Percentiles rank a stretch among this genome's conserved stretches.
phyloP scores from a whole-genome alignment of 2,329 filamentous ascomycete genomes.

The Fusarium piperis region DNA sequence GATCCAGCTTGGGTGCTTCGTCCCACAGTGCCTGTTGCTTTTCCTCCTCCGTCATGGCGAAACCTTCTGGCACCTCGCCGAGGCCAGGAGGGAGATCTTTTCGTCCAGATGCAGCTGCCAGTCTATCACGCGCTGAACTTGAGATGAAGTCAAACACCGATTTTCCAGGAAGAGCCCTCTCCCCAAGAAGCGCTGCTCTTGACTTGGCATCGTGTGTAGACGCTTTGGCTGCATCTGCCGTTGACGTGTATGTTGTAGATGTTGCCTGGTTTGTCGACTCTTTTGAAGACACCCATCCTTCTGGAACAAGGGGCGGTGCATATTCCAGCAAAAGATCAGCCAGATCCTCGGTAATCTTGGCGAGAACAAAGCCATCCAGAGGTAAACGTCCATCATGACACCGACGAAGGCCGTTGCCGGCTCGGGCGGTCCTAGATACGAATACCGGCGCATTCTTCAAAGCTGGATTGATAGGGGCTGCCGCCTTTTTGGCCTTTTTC shows the following conservation, averaged over 20 bases:
- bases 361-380: constrained; percentile 81
- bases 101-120: constrained; percentile 80
- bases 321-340: constrained; percentile 54
- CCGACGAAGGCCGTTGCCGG: constrained; percentile 56
- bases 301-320: constrained; percentile 73
- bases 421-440: constrained; percentile 65
- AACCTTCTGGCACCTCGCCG: constrained; percentile 76
- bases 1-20: constrained; percentile 72
- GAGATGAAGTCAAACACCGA: constrained; percentile 96
- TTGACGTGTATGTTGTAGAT: constrained; percentile 64
- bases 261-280: constrained; percentile 24
- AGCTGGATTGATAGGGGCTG: constrained; percentile 69
- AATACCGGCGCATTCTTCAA: constrained; percentile 77
- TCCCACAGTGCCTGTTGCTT: constrained; percentile 66
- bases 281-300: constrained; percentile 77
- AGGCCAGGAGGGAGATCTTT: constrained; percentile 79
- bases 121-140: constrained; percentile 76
- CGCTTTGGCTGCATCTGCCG: constrained; percentile 79
- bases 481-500: constrained; percentile 67
- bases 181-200: constrained; percentile 83
- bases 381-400: constrained; percentile 87
- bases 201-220: constrained; percentile 80
- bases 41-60: constrained; percentile 70
- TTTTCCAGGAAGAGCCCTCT: constrained; percentile 82
- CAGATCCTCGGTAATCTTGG: constrained; percentile 58